Percentiles rank a stretch among this genome's conserved stretches.
These are phyloP conservation scores for Xylariomycetidae sp. DNA, from an alignment of 2,329 filamentous ascomycete genomes.

Conservation along the genomic window DNA sequence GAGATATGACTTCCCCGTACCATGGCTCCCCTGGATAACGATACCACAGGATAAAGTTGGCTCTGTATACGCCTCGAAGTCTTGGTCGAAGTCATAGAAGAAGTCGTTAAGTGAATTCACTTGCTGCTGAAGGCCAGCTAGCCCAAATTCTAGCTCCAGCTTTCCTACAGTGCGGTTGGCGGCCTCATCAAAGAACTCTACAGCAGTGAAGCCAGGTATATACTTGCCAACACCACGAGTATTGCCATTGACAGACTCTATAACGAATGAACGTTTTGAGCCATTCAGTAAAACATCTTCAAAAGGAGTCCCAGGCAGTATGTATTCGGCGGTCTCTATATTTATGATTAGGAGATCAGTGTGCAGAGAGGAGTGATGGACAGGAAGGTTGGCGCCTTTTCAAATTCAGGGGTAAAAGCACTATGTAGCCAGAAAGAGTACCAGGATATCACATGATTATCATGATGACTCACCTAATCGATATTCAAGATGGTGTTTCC, in stretches of 20 bases:
- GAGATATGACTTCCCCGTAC: constrained; percentile 79
- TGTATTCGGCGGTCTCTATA: constrained; percentile 58
- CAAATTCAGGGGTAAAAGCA: no score
- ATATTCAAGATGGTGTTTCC: constrained; percentile 23
- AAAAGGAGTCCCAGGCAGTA: constrained; percentile 67
- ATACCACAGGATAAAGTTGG: constrained; percentile 50
- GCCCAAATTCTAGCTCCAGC: constrained; percentile 44
- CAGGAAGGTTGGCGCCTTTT: no score
- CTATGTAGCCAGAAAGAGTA: no score
- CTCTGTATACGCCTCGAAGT: constrained; percentile 29
- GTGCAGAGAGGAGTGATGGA: no score
- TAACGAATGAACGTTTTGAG: constrained; percentile 56
- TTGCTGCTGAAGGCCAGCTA: no score
- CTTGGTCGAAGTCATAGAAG: constrained; percentile 50
- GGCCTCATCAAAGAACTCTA: constrained; percentile 33
- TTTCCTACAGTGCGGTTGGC: constrained; percentile 23
- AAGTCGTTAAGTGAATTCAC: no score
- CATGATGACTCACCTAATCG: constrained; percentile 18
- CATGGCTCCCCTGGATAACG: constrained; percentile 74
- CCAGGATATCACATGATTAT: no score
- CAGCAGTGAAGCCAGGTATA: constrained; percentile 29
- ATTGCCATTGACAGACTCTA: constrained; percentile 51
- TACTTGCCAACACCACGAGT: constrained; percentile 40
- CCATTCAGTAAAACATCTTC: constrained; percentile 56
- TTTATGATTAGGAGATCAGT: constrained; percentile 7